Evolutionary conservation across 2,329 filamentous ascomycete genomes (phyloP), one percentile per base, ranked within the genome.

Genomic region (Curvularia sp.): DNA sequence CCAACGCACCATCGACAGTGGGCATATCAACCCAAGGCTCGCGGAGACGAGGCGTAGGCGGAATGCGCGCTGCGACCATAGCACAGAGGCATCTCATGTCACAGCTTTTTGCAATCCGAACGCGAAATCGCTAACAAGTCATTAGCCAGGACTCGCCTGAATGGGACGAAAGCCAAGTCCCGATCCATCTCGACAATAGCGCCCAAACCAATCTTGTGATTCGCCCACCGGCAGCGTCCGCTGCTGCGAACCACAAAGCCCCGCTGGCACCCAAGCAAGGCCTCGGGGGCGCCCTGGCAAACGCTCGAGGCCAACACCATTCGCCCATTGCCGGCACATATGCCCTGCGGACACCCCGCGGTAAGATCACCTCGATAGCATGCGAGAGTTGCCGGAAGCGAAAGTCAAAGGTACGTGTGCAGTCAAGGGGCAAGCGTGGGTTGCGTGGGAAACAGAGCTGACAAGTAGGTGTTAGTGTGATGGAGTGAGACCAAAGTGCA

Each of bases 341-440:
- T 57, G 74, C 74, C 19, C 56, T 76, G 38, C 72, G 74, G 28
- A 76, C 74, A 9, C 74, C 74, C 25, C 69, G 74, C n/a, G 74
- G 74, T 25, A 76, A 76, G 52, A 77, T 77, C 48, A 77, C 75
- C 12, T 76, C 75, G 5, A 77, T 77, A 64, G 75, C 75, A 18
- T 77, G 75, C 56, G 75, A 77, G 49, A 76, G 74, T 49, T 77
- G 75, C 53, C 67, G 74, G 59, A 77, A 77, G 54, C 70, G 75
- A 19, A 77, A 77, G 51, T 77, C 74, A 34, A 77, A 77, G 70
- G 75, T 76, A 53, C 30, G 68, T 55, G 32, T 36, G 34, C 34
- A 36, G 15, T 36, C 34, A 36, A n/a, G 15, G 15, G 15, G 15
- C 34, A 18, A 27, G 25, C 25, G 25, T 3, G 19, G 21, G 25